Percentiles rank a stretch among this genome's conserved stretches.
Conservation (phyloP, 2,329 filamentous ascomycete genomes). For the Aphanocladium album region DNA sequence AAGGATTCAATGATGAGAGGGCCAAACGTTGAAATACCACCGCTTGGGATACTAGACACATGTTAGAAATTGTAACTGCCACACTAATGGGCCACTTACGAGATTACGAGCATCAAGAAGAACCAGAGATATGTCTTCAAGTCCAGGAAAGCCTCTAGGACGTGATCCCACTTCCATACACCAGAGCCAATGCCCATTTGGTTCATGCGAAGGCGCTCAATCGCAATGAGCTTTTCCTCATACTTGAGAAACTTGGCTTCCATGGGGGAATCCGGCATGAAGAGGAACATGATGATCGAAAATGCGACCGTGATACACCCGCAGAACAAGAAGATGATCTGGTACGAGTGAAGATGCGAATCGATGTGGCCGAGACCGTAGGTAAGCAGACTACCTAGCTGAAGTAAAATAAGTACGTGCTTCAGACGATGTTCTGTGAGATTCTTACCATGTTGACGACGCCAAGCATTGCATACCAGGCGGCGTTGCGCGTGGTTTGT, state of each 20-base stretch:
- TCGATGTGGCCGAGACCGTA: slow-evolving; percentile 28
- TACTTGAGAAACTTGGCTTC: slow-evolving; percentile 50
- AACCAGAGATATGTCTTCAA: slow-evolving; percentile 35
- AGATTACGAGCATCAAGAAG: slow-evolving; percentile 43
- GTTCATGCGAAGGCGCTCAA: slow-evolving; percentile 50
- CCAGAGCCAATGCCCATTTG: slow-evolving; percentile 34
- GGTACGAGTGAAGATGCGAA: slow-evolving; percentile 32
- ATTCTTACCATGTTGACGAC: slow-evolving; percentile 26
- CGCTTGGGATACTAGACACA: slow-evolving; percentile 37
- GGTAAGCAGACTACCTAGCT: slow-evolving; percentile 26
- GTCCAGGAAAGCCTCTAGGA: slow-evolving; percentile 30
- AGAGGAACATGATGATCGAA: slow-evolving; percentile 41
- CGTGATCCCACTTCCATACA: slow-evolving; percentile 33
- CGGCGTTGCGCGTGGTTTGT: slow-evolving; percentile 27
- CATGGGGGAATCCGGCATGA: slow-evolving; percentile 59
- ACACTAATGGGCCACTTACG: slow-evolving; percentile 25
- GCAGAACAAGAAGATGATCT: slow-evolving; percentile 31
- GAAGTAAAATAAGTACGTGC: neutral
- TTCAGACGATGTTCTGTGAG: neutral
- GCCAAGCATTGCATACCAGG: slow-evolving; percentile 29
- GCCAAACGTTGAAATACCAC: slow-evolving; percentile 53
- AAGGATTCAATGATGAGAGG: slow-evolving; percentile 52
- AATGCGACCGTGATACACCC: slow-evolving; percentile 41
- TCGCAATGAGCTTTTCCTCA: slow-evolving; percentile 50
- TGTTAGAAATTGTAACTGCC: neutral